Percentiles rank a stretch among this genome's conserved stretches.
Evolutionary conservation across 441 rosid species (phyloP).

Genomic region (Brassica balearica): DNA sequence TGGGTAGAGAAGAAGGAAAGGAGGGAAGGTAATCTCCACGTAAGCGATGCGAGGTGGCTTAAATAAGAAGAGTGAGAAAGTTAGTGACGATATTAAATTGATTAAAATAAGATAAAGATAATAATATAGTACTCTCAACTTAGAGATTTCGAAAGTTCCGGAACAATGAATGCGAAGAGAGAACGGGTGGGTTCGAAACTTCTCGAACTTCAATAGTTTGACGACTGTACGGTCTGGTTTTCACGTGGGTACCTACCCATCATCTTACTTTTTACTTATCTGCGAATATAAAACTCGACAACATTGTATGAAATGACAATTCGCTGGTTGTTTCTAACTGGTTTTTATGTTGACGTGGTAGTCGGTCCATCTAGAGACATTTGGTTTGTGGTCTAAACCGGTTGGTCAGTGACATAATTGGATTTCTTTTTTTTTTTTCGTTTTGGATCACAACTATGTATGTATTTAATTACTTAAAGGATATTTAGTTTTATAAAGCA

Average conservation of each 20-base stretch:
- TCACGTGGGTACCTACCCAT: slow-evolving; percentile 1
- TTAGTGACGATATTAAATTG: neutral
- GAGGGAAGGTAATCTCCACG: slow-evolving; percentile 29
- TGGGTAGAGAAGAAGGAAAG: slow-evolving; percentile 18
- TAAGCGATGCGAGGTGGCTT: slow-evolving; percentile 38
- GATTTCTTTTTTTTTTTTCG: neutral
- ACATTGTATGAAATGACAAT: neutral
- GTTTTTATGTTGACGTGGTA: slow-evolving; percentile 3
- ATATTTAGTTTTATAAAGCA: too few relatives aligned
- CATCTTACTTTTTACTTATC: neutral
- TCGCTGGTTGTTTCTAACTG: too few relatives aligned
- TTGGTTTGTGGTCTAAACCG: slow-evolving; percentile 3
- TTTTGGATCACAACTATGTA: neutral
- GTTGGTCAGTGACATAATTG: neutral
- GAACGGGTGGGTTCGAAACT: slow-evolving; percentile 24
- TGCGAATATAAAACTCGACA: neutral
- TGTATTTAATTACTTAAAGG: neutral
- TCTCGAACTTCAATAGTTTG: slow-evolving; percentile 28
- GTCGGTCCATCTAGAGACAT: neutral
- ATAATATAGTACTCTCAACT: slow-evolving; percentile 10
- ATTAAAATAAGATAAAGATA: neutral
- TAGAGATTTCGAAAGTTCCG: slow-evolving; percentile 30
- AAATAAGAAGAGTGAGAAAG: slow-evolving; percentile 34
- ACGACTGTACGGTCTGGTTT: slow-evolving; percentile 36
- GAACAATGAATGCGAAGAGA: neutral